A percentile compares a stretch with the other conserved stretches of the same genome.
Conservation (phyloP, 768 basidiomycete genomes). For the Gautieria morchelliformis region DNA sequence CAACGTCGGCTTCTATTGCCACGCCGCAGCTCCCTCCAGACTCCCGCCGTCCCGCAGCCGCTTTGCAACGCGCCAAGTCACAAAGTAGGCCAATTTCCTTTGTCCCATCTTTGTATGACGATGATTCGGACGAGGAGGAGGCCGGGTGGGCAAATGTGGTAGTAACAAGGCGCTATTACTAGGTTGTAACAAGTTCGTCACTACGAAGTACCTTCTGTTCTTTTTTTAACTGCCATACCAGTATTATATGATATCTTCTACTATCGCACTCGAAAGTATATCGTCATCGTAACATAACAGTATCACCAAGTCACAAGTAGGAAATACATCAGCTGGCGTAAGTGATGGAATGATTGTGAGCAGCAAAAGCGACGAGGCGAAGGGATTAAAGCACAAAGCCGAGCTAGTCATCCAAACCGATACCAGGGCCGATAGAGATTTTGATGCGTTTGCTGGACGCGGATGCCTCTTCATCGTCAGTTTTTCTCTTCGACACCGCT, state of each 20-base stretch:
- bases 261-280: neutral
- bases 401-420: slow-evolving; percentile 64
- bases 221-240: neutral
- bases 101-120: slow-evolving; percentile 8
- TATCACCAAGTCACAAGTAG: neutral
- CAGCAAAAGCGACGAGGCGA: neutral
- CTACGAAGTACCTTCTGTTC: neutral
- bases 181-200: neutral
- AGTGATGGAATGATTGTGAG: neutral
- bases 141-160: slow-evolving; percentile 7
- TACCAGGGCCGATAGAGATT: slow-evolving; percentile 56
- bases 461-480: slow-evolving; percentile 1
- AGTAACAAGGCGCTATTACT: slow-evolving; percentile 6
- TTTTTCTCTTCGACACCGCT: slow-evolving; percentile 23
- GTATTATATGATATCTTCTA: neutral
- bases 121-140: slow-evolving; percentile 9
- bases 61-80: slow-evolving; percentile 2
- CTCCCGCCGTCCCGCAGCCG: neutral
- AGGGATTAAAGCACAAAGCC: neutral
- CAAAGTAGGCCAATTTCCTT: slow-evolving; percentile 4
- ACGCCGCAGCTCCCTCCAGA: neutral
- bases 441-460: slow-evolving; percentile 52
- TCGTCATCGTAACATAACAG: neutral
- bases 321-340: too few relatives aligned
- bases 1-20: neutral